These are phyloP conservation scores for Amylostereum chailletii DNA, from an alignment of 1,284 basidiomycete species.

Conservation along the genomic window DNA sequence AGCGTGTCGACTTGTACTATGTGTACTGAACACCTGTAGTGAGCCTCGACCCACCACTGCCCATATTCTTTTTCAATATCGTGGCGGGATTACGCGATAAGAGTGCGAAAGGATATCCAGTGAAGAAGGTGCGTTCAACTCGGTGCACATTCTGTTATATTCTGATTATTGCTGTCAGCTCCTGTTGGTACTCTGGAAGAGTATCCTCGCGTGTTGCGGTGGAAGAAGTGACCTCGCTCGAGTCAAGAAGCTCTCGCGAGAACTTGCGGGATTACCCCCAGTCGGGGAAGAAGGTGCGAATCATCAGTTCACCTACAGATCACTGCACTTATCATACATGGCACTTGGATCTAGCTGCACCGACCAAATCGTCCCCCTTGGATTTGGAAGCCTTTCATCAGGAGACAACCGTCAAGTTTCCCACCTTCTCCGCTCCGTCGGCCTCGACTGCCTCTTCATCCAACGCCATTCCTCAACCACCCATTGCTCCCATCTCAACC, in stretches of 20 bases:
- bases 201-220: slow-evolving; percentile 86
- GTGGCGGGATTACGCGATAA: slow-evolving; percentile 89
- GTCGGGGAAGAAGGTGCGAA: slow-evolving; percentile 54
- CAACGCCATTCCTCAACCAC: slow-evolving; percentile 18
- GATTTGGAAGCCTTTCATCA: slow-evolving; percentile 83
- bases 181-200: slow-evolving; percentile 95
- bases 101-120: slow-evolving; percentile 90
- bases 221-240: slow-evolving; percentile 82
- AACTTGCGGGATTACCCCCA: slow-evolving; percentile 65
- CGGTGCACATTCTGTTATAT: not conserved
- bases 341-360: slow-evolving; percentile 25
- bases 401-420: slow-evolving; percentile 90
- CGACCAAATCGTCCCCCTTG: slow-evolving; percentile 79
- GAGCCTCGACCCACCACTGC: slow-evolving; percentile 91
- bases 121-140: slow-evolving; percentile 70
- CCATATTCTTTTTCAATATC: slow-evolving; percentile 86
- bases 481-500: slow-evolving; percentile 34
- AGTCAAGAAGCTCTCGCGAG: slow-evolving; percentile 81
- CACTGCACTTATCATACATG: no score
- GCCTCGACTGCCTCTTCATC: slow-evolving; percentile 18
- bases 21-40: slow-evolving; percentile 39
- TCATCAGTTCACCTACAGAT: not conserved
- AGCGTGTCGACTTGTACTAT: slow-evolving; percentile 5
- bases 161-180: slow-evolving; percentile 41
- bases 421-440: slow-evolving; percentile 71